A percentile compares a stretch with the other conserved stretches of the same genome.
phyloP scores from a whole-genome alignment of 2,329 filamentous ascomycete species.

The Verticillium klebahnii region DNA sequence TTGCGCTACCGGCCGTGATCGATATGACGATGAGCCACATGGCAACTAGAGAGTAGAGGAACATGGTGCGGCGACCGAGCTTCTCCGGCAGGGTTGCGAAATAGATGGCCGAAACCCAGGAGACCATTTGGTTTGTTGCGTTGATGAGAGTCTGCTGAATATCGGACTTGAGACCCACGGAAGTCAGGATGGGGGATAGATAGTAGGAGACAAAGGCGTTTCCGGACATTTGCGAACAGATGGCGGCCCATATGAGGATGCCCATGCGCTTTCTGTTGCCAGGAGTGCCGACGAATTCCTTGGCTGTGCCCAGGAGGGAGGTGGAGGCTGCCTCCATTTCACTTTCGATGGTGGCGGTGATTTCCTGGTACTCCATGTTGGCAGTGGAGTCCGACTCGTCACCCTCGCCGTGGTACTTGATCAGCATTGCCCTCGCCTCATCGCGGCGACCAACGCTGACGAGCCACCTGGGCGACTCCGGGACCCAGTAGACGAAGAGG shows the following conservation, averaged over 20 bases:
- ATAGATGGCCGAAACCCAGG: conserved; percentile 10
- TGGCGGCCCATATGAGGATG: conserved; percentile 29
- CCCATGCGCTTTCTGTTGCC: too few relatives aligned
- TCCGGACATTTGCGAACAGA: conserved; percentile 9
- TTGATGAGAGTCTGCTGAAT: conserved; percentile 28
- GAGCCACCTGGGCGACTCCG: too few relatives aligned
- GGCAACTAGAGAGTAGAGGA: conserved; percentile 12
- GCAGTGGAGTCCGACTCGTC: too few relatives aligned
- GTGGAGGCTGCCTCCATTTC: too few relatives aligned
- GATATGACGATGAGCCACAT: conserved; percentile 10
- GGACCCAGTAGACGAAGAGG: too few relatives aligned
- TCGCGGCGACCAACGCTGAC: too few relatives aligned
- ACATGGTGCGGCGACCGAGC: conserved; percentile 15
- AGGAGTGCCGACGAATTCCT: too few relatives aligned
- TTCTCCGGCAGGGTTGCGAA: conserved; percentile 8
- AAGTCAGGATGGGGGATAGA: conserved; percentile 22
- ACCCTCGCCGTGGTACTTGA: too few relatives aligned
- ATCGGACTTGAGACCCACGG: conserved; percentile 24
- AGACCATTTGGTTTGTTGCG: conserved; percentile 14
- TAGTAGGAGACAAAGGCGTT: conserved; percentile 30
- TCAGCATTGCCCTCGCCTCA: too few relatives aligned
- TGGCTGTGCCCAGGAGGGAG: too few relatives aligned
- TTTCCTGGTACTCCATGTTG: too few relatives aligned
- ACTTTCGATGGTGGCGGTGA: too few relatives aligned
- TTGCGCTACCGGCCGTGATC: conserved; percentile 10